Evolutionary conservation across 2,329 filamentous ascomycete genomes (phyloP).

Genomic region (Fusarium sp.): DNA sequence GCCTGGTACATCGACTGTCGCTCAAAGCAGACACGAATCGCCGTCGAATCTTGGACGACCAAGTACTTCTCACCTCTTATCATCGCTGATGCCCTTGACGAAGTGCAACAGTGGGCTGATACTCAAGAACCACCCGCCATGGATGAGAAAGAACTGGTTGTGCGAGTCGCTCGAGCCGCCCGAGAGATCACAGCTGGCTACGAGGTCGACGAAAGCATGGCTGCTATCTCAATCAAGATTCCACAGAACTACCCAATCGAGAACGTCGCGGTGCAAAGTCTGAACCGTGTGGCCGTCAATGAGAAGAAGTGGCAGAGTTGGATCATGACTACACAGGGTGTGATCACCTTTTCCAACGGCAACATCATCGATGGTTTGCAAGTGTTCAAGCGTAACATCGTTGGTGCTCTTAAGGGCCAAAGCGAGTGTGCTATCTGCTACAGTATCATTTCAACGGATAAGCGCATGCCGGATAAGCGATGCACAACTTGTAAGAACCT

Average conservation of each 20-base stretch:
- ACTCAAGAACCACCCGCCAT: slow-evolving; percentile 60
- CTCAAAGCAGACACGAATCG: slow-evolving; percentile 81
- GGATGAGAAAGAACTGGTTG: slow-evolving; percentile 67
- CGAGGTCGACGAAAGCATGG: slow-evolving; percentile 86
- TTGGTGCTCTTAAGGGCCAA: slow-evolving; percentile 89
- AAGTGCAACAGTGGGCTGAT: slow-evolving; percentile 74
- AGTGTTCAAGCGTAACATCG: slow-evolving; percentile 87
- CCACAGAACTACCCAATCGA: slow-evolving; percentile 86
- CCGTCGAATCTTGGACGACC: slow-evolving; percentile 86
- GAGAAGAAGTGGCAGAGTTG: slow-evolving; percentile 94
- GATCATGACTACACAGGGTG: slow-evolving; percentile 88
- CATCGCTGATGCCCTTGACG: slow-evolving; percentile 72
- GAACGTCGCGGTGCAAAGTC: slow-evolving; percentile 77
- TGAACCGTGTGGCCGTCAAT: slow-evolving; percentile 86
- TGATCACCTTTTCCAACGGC: slow-evolving; percentile 93
- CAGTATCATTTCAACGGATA: slow-evolving; percentile 88
- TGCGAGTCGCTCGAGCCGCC: slow-evolving; percentile 78
- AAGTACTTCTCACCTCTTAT: slow-evolving; percentile 82
- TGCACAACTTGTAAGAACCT: slow-evolving; percentile 94
- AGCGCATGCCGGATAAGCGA: slow-evolving; percentile 89
- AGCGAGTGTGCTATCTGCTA: slow-evolving; percentile 98
- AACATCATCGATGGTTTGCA: slow-evolving; percentile 87
- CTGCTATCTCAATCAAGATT: slow-evolving; percentile 83
- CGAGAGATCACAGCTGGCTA: slow-evolving; percentile 87
- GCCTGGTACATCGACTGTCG: slow-evolving; percentile 86